Percentiles rank a stretch among this genome's conserved stretches.
Evolutionary conservation across 805 yeast genomes (phyloP).

Genomic region (Hanseniaspora jakobsenii): DNA sequence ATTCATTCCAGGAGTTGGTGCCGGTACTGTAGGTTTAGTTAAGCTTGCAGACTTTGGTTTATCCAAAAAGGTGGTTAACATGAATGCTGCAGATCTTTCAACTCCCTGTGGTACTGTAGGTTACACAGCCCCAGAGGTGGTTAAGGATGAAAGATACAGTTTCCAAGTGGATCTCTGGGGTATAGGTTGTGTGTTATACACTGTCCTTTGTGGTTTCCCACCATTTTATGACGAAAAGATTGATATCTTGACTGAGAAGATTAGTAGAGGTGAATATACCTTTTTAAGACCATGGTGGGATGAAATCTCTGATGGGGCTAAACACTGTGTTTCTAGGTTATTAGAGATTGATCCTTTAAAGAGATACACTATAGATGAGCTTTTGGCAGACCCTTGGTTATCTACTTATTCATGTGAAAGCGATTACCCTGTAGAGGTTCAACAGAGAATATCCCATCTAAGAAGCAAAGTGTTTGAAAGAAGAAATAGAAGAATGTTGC

Average conservation of each 20-base stretch:
- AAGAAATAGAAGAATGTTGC: slow-evolving; percentile 13
- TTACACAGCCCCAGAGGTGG: slow-evolving; percentile 96
- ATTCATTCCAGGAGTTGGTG: slow-evolving; percentile 69
- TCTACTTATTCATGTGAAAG: slow-evolving; percentile 24
- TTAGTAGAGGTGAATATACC: slow-evolving; percentile 58
- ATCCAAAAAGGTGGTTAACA: slow-evolving; percentile 78
- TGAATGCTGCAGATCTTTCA: slow-evolving; percentile 40
- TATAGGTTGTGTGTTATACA: slow-evolving; percentile 87
- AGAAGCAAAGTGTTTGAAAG: slow-evolving; percentile 9
- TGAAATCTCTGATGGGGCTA: slow-evolving; percentile 61
- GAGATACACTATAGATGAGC: slow-evolving; percentile 56
- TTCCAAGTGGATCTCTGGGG: slow-evolving; percentile 99
- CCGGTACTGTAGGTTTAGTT: slow-evolving; percentile 81
- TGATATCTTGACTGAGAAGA: slow-evolving; percentile 55
- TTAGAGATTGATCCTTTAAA: slow-evolving; percentile 57
- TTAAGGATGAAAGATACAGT: slow-evolving; percentile 81
- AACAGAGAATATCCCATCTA: slow-evolving; percentile 1
- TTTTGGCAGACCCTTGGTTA: slow-evolving; percentile 63
- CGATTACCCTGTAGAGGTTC: slow-evolving; percentile 6
- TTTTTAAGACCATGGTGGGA: slow-evolving; percentile 83
- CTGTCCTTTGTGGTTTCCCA: slow-evolving; percentile 91
- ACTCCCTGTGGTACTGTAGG: slow-evolving; percentile 99
- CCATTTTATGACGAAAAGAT: slow-evolving; percentile 76
- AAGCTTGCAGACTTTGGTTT: slow-evolving; percentile 93
- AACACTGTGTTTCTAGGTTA: slow-evolving; percentile 51